Percentiles rank a stretch among this genome's conserved stretches.
These are phyloP conservation scores for Pezicula rhizophila DNA, from an alignment of 2,329 filamentous ascomycete species.

Conservation along the genomic window DNA sequence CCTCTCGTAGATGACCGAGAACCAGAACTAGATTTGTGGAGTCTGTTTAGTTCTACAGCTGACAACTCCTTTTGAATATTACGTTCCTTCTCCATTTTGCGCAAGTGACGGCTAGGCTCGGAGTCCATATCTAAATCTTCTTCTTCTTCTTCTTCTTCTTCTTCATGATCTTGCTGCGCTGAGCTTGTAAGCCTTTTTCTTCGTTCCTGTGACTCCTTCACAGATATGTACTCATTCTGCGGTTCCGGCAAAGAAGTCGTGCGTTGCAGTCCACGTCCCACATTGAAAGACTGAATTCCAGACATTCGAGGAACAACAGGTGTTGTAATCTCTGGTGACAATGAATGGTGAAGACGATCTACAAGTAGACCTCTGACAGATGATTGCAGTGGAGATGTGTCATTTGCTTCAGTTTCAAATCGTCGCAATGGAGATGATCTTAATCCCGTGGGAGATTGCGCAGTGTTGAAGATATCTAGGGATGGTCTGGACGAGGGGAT, in stretches of 20 bases:
- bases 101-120: constrained; percentile 1
- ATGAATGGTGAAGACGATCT: constrained; percentile 1
- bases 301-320: not conserved
- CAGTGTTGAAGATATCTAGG: constrained; percentile 19
- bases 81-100: constrained; percentile 5
- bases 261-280: constrained; percentile 1
- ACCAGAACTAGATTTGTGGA: not conserved
- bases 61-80: constrained; percentile 13
- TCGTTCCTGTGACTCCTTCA: constrained; percentile 25
- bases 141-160: constrained; percentile 9
- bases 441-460: constrained; percentile 12
- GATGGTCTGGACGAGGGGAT: constrained; percentile 25
- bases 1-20: not conserved
- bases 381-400: constrained; percentile 10
- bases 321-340: constrained; percentile 5
- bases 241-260: constrained; percentile 11
- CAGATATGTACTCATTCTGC: constrained; percentile 17
- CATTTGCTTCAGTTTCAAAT: not conserved
- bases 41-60: constrained; percentile 5
- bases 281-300: constrained; percentile 14
- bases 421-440: constrained; percentile 18
- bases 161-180: constrained; percentile 1
- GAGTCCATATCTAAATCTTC: constrained; percentile 19
- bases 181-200: constrained; percentile 4
- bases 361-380: constrained; percentile 9